Evolutionary conservation across 2,329 filamentous ascomycete species (phyloP), one percentile per base, ranked within the genome.

Genomic region (Ophiocordyceps camponoti-saundersi): DNA sequence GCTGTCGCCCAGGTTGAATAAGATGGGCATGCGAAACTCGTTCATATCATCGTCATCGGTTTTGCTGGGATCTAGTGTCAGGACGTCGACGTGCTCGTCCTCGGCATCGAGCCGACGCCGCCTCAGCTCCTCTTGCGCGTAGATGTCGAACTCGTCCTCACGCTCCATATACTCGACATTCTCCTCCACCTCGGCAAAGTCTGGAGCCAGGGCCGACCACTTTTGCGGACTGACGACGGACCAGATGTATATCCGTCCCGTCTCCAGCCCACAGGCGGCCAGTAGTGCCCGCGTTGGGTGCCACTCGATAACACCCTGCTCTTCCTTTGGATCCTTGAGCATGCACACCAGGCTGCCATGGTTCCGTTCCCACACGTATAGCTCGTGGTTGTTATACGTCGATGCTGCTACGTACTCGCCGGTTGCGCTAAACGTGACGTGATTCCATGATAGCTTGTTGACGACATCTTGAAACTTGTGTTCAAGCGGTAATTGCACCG

Each of bases 381-480:
- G 85, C 64, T 98, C 90, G 56, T 95, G 89, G 58, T 98, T 98
- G 72, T 96, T 96, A 63, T 88, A 95, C 2, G 92, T 96, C 23
- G 88, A 94, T 0, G 93, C 92, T 22, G 88, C 88, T 40, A 98
- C 88, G 60, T 96, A 96, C 64, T 98, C 92, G 46, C 88, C 89
- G 0, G 85, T 92, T 1, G 86, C 83, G 57, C 87, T 94, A 61
- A 98, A 96, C 0, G 89, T 88, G 49, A 95, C 89, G 58, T 95
- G 88, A 58, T 96, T 98, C 92, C 92, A 98, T 7, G 85, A 88
- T 13, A 96, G 68, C 42, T 85, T 80, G 59, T 98, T 96, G 45
- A 98, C 92, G 4, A 96, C 83, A 59, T 98, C 93, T 62, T 96
- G 89, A 57, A 96, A 98, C 60, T 95, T 96, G 67, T 98, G 92